Evolutionary conservation across 805 yeast genomes (phyloP), one percentile per base, ranked within the genome.

Genomic region (Komagataella pastoris): DNA sequence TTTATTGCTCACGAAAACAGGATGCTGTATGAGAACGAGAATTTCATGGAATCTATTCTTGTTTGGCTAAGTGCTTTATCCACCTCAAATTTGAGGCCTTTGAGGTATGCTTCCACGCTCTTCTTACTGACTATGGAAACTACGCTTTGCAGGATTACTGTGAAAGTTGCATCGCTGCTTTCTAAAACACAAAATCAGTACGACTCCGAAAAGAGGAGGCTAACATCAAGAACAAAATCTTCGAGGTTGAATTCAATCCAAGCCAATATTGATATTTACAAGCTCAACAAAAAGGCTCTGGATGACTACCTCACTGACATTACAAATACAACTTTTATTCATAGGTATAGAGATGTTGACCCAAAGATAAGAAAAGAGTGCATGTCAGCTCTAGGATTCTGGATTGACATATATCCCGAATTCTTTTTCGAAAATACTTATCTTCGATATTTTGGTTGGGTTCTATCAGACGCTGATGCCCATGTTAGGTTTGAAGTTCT

Each of bases 371-470:
- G 97, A 57, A 74, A 76, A 30, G 88, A 83, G 53, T 84, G 96
- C 51, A 70, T 87, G 58, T 58, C 63, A 7, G 72, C 75, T 43
- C 68, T 89, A 50, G 80, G 88, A n/a, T 69, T 65, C 17, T 85
- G 95, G 87, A 85, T 87, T 67, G 72, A 75, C n/a, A 61, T 67
- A 6, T 76, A 76, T 54, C 95, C 96, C 0, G 89, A 84, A 53
- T 67, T 72, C 51, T 88, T 85, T 59, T 75, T 85, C 56, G 85
- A 80, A 54, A 81, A 83, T 10, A 70, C 81, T 1, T 87, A 81
- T 59, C 71, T 88, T 55, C 76, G 89, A 55, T 87, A 85, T 63
- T 74, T 85, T 59, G 96, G 96, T 3, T 85, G 95, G 95, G 70
- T 87, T 40, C 67, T 90, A 46, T 81, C 90, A n/a, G 97, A 89